Evolutionary conservation across 345 rosid species (phyloP).

Genomic region (Gossypium australe): DNA sequence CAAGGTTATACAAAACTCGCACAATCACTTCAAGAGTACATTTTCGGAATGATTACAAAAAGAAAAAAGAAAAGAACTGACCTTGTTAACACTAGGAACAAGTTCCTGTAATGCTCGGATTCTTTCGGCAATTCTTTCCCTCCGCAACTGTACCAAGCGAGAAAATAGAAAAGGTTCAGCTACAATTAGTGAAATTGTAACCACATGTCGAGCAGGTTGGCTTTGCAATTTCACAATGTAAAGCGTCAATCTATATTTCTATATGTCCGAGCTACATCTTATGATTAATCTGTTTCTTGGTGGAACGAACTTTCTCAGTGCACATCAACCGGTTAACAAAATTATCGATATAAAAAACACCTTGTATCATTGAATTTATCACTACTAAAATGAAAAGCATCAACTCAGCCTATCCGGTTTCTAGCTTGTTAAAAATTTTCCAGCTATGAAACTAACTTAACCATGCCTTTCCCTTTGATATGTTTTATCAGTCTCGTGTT

Average conservation of each 20-base stretch:
- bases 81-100: constrained; percentile 99
- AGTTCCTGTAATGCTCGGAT: constrained; percentile 96
- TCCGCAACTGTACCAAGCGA: constrained; percentile 61
- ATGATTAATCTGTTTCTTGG: background rate
- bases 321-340: background rate
- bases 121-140: constrained; percentile 97
- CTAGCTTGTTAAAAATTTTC: background rate
- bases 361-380: background rate
- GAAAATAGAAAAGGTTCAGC: background rate
- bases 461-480: background rate
- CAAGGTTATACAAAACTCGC: background rate
- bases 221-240: background rate
- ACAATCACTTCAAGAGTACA: too few relatives aligned
- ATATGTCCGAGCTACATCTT: background rate
- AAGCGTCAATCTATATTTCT: background rate
- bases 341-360: background rate
- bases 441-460: background rate
- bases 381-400: background rate
- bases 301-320: background rate
- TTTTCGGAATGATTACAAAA: too few relatives aligned
- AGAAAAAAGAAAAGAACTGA: constrained; percentile 21
- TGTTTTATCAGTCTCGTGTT: background rate
- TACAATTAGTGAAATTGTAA: background rate
- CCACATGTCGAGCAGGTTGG: background rate
- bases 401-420: background rate